Base-by-base conservation (phyloP, 805 yeast species). In the Starmerella apicola region DNA sequence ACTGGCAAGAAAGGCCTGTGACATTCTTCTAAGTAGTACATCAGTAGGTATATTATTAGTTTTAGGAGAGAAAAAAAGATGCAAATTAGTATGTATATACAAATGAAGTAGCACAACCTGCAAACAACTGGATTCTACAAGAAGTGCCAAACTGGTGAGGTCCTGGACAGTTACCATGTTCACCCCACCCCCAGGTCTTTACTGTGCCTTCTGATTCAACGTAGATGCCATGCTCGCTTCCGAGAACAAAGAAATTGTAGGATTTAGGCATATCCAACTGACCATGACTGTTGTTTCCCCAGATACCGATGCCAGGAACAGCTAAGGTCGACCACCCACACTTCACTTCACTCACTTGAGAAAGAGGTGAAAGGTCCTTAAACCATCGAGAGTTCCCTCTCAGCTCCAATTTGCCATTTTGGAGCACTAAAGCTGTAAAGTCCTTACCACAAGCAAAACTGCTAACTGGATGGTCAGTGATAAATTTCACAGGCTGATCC, bases 141-240 rank as follows among this genome's bases (percentile, higher is more conserved):
- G n/a, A n/a, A n/a, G n/a, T n/a, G n/a, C 18, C 20, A 22, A 34
- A 38, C 7, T 4, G 16, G 8, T 9, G 10, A 2, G 49, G 47
- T 1, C 95, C 94, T 2, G 56, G 56, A 60, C 97, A 88, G 55
- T 88, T 88, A 0, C 98, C 98, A 58, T 88, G 98, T 54, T 91
- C 97, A 12, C 95, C 96, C 98, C 98, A 88, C 0, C 98, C 98
- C 97, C 97, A 91, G 2, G 86, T 70, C 39, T 54, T 62, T 0
- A 85, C 77, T 7, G 41, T 36, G 29, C 17, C 17, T 27, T 8
- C 30, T 7, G 33, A 16, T 12, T 7, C 12, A 32, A 72, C 33
- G 10, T 51, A 50, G 15, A 85, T 51, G 0, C 91, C 93, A 58
- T 88, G 98, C 54, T 88, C 97, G 57, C 94, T 82, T 0, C 98